phyloP scores from a whole-genome alignment of 2,329 filamentous ascomycete genomes.

The Coniella vitis region DNA sequence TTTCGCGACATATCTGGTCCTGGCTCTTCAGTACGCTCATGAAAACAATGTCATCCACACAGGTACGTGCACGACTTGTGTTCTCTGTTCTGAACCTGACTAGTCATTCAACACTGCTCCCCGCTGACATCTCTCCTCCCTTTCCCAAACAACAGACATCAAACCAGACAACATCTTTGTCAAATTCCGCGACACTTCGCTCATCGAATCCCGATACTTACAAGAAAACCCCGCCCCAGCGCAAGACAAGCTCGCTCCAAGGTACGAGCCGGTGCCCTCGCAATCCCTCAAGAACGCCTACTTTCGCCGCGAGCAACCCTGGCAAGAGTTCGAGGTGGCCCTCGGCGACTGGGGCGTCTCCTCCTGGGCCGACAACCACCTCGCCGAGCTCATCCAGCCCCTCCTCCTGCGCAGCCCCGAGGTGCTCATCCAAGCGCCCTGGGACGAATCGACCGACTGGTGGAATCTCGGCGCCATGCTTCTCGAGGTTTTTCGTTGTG shows the following conservation, averaged over 20 bases:
- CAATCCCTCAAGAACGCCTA: not conserved
- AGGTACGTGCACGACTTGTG: not conserved
- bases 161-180: conserved; percentile 21
- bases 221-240: not conserved
- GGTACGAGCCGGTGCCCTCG: not conserved
- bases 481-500: conserved; percentile 9
- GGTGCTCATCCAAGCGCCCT: conserved; percentile 20
- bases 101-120: too few species aligned
- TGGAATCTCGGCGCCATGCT: conserved; percentile 22
- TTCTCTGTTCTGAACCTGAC: not conserved
- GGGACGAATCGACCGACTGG: conserved; percentile 18
- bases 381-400: conserved; percentile 19
- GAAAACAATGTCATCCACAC: conserved; percentile 20
- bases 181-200: conserved; percentile 17
- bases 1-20: conserved; percentile 20
- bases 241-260: not conserved
- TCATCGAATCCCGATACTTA: conserved; percentile 18
- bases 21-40: conserved; percentile 23
- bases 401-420: conserved; percentile 22
- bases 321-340: conserved; percentile 16
- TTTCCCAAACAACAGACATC: conserved; percentile 22
- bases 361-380: conserved; percentile 17
- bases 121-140: not conserved
- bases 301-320: conserved; percentile 3
- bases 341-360: conserved; percentile 21